A percentile compares a stretch with the other conserved stretches of the same genome.
These are phyloP conservation scores for Melastoma candidum DNA, from an alignment of 441 rosid species.

Conservation along the genomic window DNA sequence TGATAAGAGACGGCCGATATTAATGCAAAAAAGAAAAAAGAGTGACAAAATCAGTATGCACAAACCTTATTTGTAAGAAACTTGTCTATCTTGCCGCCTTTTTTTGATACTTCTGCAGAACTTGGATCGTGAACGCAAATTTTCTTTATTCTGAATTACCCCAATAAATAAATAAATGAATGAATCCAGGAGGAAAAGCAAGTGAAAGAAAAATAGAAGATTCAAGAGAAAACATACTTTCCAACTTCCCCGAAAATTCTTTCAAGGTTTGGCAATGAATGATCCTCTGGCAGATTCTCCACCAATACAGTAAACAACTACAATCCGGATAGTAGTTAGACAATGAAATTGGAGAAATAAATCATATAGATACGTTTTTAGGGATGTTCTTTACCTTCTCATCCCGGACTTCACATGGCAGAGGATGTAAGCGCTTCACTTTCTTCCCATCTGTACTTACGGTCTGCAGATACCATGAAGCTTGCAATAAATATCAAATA, in stretches of 20 bases:
- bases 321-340: slow-evolving; percentile 32
- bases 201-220: neutral
- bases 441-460: slow-evolving; percentile 68
- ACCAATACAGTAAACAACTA: slow-evolving; percentile 80
- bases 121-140: slow-evolving; percentile 49
- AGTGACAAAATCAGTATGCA: slow-evolving; percentile 4
- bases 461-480: slow-evolving; percentile 30
- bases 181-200: slow-evolving; percentile 1
- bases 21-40: neutral
- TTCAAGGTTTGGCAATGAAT: slow-evolving; percentile 54
- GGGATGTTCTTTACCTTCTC: slow-evolving; percentile 42
- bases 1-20: no score
- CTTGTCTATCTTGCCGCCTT: slow-evolving; percentile 40
- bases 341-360: no score
- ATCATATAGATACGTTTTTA: no score
- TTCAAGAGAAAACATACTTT: slow-evolving; percentile 33
- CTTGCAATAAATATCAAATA: neutral
- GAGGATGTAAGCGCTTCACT: slow-evolving; percentile 66
- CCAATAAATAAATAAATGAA: slow-evolving; percentile 1
- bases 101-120: slow-evolving; percentile 45
- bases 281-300: slow-evolving; percentile 92
- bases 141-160: slow-evolving; percentile 42
- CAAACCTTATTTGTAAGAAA: slow-evolving; percentile 56
- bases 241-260: slow-evolving; percentile 72
- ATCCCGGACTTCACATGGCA: slow-evolving; percentile 59